These are phyloP conservation scores for Hypsizygus marmoreus DNA, from an alignment of 768 basidiomycete species.

Conservation along the genomic window DNA sequence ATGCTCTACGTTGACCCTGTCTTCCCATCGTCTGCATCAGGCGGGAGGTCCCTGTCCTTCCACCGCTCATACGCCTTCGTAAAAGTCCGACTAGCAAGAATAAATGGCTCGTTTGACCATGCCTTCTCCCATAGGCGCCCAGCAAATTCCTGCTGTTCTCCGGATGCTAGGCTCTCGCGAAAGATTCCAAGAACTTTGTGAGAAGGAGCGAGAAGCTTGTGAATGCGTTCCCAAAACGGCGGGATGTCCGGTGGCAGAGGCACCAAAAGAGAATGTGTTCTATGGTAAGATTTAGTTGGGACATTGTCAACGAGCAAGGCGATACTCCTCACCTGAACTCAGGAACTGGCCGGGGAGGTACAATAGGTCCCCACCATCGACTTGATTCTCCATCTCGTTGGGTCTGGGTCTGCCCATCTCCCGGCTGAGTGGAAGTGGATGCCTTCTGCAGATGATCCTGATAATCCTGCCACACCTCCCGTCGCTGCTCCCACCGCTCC, in stretches of 20 bases:
- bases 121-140: conserved; percentile 65
- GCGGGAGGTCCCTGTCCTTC: conserved; percentile 40
- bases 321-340: conserved; percentile 38
- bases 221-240: conserved; percentile 53
- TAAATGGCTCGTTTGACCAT: conserved; percentile 59
- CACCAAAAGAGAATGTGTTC: conserved; percentile 54
- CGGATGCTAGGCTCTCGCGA: conserved; percentile 54
- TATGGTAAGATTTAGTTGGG: conserved; percentile 26
- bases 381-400: conserved; percentile 22
- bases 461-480: conserved; percentile 52
- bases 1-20: conserved; percentile 22
- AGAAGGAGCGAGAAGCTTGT: conserved; percentile 60
- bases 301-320: conserved; percentile 3
- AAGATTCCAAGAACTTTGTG: conserved; percentile 51
- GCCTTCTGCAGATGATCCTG: conserved; percentile 43
- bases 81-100: conserved; percentile 44
- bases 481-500: conserved; percentile 38
- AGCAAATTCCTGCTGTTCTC: conserved; percentile 61
- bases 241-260: conserved; percentile 59
- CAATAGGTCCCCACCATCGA: conserved; percentile 42
- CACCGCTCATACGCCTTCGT: conserved; percentile 43
- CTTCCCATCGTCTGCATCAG: conserved; percentile 40
- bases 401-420: conserved; percentile 14
- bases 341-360: conserved; percentile 40
- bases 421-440: conserved; percentile 9